Base-by-base conservation (phyloP, 352 stramenopile genomes). In the Achlya hypogyna region DNA sequence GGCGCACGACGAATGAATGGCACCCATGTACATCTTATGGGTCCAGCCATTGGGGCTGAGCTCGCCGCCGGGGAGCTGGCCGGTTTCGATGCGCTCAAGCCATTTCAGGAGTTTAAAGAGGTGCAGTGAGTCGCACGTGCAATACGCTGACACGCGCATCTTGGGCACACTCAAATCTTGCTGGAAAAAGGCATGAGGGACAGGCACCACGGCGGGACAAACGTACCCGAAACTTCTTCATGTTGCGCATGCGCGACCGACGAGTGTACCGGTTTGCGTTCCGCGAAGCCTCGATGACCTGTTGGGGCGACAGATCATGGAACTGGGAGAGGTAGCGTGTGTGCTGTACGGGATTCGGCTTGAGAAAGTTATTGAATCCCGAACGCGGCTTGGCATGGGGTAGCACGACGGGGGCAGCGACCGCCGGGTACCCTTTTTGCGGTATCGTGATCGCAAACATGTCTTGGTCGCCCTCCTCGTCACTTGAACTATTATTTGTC, bases 31-130 rank as follows among this genome's bases (percentile, higher is more conserved):
- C 83, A 93, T 91, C 65, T 91, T 89, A 75, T 90, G 79, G 45
- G 52, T 78, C 84, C 84, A 93, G 20, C 84, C 84, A 56, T 91
- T 77, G 1, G 81, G 79, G 65, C 89, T 87, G 23, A 93, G 72
- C 53, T 93, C 84, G 40, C 83, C 82, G 8, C 84, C 82, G 0
- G 82, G 82, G 12, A 92, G 60, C 71, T 92, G 82, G 1, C 82
- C 82, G 3, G 81, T 91, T 65, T 91, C 83, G 25, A 89, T 73
- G 47, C 83, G 71, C 62, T 94, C 81, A 52, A 94, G 81, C 85
- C 85, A 94, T 62, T 94, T 92, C 63, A 94, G 75, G 68, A 92
- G 69, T 73, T 92, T 92, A 65, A 91, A 91, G n/a, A 94, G 69
- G 51, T 89, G 78, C 65, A 91, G 35, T 63, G 91, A 82, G 65